Evolutionary conservation across 2,329 filamentous ascomycete species (phyloP), one percentile per base, ranked within the genome.

Genomic region (Xylariaceae sp.): DNA sequence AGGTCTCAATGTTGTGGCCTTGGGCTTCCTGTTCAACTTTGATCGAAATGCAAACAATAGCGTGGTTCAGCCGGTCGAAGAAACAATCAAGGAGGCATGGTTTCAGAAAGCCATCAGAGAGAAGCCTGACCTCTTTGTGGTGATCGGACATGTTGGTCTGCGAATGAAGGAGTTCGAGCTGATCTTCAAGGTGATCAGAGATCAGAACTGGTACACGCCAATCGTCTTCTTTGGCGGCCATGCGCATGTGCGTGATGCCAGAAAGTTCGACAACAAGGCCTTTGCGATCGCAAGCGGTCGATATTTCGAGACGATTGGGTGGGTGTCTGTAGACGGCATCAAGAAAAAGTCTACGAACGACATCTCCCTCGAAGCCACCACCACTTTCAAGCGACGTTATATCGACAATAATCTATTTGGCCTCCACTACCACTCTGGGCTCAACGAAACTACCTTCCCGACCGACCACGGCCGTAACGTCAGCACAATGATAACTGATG

Each of bases 11-110:
- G 80, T 98, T 43, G 71, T 95, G 37, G 87, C 91, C 0, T 90
- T 98, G 62, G 93, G 93, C 2, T 97, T 98, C 64, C 69, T 98
- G 3, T 98, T 96, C 64, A 83, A 98, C 66, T 98, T 98, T 56
- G 87, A 79, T 1, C 82, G 83, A 15, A 95, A 95, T 62, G 85
- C 85, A 42, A 93, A 95, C 61, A 97, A 97, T 62, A 95, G 88
- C 0, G 72, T 88, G 3, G 87, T 97, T 0, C 82, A 88, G 52
- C 78, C 76, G 0, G 90, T 95, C 2, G 79, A 85, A 51, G 77
- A 94, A 8, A 85, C 88, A 0, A 76, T 97, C 53, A 81, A 87
- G 59, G 82, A 95, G 61, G 65, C 79, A 6, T 98, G 93, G 93
- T 97, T 97, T 58, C 83, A 88, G 53, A 74, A 87, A 42, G 89